Evolutionary conservation across 257 asterid genomes (phyloP), one percentile per base, ranked within the genome.

Genomic region (Striga asiatica): DNA sequence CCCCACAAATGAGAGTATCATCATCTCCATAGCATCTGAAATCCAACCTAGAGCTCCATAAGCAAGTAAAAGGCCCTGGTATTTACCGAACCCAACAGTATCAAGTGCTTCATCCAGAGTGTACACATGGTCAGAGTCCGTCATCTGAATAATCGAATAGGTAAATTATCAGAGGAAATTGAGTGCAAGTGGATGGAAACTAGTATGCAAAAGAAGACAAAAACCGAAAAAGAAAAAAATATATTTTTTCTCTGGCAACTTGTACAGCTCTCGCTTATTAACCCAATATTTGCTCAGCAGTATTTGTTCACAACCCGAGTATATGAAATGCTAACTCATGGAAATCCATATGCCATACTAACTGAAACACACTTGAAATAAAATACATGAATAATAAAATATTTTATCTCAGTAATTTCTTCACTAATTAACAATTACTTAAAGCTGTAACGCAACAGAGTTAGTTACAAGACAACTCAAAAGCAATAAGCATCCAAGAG

Each of bases 41-140:
- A 66, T 20, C 73, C 73, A 72, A 24, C 74, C 82, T n/a, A 72
- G 49, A 2, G 74, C 82, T 48, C 78, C 82, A 50, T 72, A 76
- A 34, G 72, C 82, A 43, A 76, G 74, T 34, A 76, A 14, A 37
- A 76, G 64, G 29, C 62, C 60, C 61, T 76, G 82, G 71, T 64
- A 76, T 69, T 63, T 76, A 58, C 82, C 82, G 56, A 76, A 76
- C 13, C 82, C 82, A 49, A 76, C 66, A 18, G 47, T 29, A 3
- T 48, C 17, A 12, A 76, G 78, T 35, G 81, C 76, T 65, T 72
- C 78, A 29, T 76, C 78, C 29, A 76, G 64, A 37, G 74, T 65
- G 76, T 60, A 75, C 19, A 67, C 42, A 12, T 18, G 32, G n/a
- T 51, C 32, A n/a, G 71, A 56, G 53, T 67, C 72, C 64, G 52